Evolutionary conservation across 1,284 basidiomycete species (phyloP), one percentile per base, ranked within the genome.

Genomic region (Malassezia furfur): DNA sequence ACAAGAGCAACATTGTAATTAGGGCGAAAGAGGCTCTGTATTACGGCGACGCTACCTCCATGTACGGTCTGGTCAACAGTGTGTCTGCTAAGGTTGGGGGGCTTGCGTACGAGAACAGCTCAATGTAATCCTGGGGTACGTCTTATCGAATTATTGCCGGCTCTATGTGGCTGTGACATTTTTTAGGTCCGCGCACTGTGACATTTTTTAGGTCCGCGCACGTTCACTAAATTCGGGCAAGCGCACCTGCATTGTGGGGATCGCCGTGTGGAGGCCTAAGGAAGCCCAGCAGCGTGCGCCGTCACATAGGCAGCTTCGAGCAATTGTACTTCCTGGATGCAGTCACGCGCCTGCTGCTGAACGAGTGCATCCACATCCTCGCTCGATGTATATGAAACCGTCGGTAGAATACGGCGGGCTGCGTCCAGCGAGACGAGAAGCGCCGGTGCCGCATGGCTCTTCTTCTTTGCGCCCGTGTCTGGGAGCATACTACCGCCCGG

Each of bases 401-500:
- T 25, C n/a, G 52, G 44, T 4, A 38, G 14, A 1, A 48, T 6
- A 17, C 11, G 31, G 6, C 12, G 22, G 12, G 35, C 22, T 5
- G 17, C 5, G 17, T 22, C 17, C 36, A 45, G 40, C 5, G 38
- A 44, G 5, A 45, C 37, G 14, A 45, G 35, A n/a, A 30, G 51
- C 12, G n/a, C 34, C n/a, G 35, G 34, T 31, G 10, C 17, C 34
- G 2, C 6, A 43, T 1, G 19, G 12, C 4, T 46, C 15, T 8
- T 4, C 11, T 6, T 19, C 30, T 10, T 31, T 30, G 38, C 30
- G 17, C 34, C 11, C 6, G 62, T 15, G 9, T 38, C 32, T 1
- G 66, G 65, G n/a, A 70, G 56, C 11, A 57, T 39, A 3, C 51
- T 48, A 6, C 68, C 68, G 9, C 62, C 62, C 1, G 68, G 68